Percentiles rank a stretch among this genome's conserved stretches.
Evolutionary conservation across 2,329 filamentous ascomycete species (phyloP).

Genomic region (Botryotinia narcissicola): DNA sequence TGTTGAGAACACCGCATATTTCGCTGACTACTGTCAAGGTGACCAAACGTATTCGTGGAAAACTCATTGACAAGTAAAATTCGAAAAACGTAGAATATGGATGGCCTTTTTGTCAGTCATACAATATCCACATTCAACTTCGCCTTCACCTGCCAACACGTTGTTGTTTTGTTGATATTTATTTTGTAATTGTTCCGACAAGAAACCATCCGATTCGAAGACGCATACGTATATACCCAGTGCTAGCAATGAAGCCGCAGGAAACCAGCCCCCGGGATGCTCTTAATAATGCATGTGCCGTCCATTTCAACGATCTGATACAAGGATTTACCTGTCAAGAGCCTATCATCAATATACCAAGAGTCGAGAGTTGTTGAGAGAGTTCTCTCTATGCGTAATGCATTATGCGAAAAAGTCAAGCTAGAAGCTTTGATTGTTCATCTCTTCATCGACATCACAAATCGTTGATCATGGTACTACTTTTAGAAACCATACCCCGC

Average conservation of each 20-base stretch:
- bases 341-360: background rate
- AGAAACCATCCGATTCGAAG: background rate
- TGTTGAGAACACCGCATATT: slow-evolving; percentile 13
- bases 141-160: slow-evolving; percentile 7
- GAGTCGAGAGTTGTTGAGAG: background rate
- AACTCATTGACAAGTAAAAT: background rate
- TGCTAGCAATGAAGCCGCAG: background rate
- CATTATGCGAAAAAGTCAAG: slow-evolving; percentile 4
- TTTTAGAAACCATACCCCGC: slow-evolving; percentile 7
- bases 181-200: background rate
- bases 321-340: slow-evolving; percentile 14
- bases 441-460: slow-evolving; percentile 15
- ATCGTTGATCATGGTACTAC: background rate
- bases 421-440: slow-evolving; percentile 8
- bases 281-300: background rate
- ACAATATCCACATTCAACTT: background rate
- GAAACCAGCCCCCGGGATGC: background rate
- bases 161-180: background rate
- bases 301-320: slow-evolving; percentile 14
- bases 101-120: background rate
- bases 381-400: background rate
- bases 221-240: background rate
- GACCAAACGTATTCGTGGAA: background rate
- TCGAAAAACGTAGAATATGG: background rate
- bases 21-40: slow-evolving; percentile 8